These are phyloP conservation scores for Nigrospora sphaerica DNA, from an alignment of 2,329 filamentous ascomycete species.

Conservation along the genomic window DNA sequence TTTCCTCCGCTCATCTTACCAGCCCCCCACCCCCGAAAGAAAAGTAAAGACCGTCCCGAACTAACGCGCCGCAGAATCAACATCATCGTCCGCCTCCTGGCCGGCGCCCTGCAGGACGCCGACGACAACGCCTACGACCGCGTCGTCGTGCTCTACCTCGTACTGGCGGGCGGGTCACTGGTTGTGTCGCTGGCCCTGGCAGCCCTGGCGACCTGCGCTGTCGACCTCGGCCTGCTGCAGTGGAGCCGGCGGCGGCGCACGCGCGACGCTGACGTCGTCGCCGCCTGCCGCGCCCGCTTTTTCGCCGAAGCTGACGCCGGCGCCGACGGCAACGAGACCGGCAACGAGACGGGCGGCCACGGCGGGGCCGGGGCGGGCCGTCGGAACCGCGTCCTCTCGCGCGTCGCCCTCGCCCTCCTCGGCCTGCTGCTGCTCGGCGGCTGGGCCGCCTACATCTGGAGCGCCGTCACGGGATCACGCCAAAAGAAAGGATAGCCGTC, in stretches of 20 bases:
- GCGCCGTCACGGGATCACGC: conserved; percentile 38
- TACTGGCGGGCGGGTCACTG: conserved; percentile 41
- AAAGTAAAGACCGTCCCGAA: neutral
- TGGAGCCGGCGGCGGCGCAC: conserved; percentile 51
- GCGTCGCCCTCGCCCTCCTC: conserved; percentile 34
- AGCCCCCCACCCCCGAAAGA: too few species aligned
- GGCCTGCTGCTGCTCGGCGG: conserved; percentile 40
- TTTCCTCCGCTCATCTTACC: too few species aligned
- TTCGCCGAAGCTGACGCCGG: too few species aligned
- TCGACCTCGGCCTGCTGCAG: conserved; percentile 42
- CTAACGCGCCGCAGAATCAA: conserved; percentile 37
- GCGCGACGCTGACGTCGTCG: conserved; percentile 27
- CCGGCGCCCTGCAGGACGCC: conserved; percentile 50
- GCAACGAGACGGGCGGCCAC: conserved; percentile 32
- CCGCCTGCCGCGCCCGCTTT: too few species aligned
- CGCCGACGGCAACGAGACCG: conserved; percentile 6
- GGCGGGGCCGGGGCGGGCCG: conserved; percentile 27
- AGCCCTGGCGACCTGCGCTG: conserved; percentile 25
- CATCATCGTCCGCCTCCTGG: conserved; percentile 50
- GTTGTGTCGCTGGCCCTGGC: conserved; percentile 35
- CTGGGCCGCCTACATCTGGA: conserved; percentile 55
- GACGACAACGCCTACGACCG: conserved; percentile 48
- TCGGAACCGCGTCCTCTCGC: conserved; percentile 33
- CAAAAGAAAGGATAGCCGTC: conserved; percentile 28
- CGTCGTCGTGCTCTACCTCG: conserved; percentile 48